Evolutionary conservation across 2,329 filamentous ascomycete species (phyloP).

Genomic region (Plectosphaerella sp.): DNA sequence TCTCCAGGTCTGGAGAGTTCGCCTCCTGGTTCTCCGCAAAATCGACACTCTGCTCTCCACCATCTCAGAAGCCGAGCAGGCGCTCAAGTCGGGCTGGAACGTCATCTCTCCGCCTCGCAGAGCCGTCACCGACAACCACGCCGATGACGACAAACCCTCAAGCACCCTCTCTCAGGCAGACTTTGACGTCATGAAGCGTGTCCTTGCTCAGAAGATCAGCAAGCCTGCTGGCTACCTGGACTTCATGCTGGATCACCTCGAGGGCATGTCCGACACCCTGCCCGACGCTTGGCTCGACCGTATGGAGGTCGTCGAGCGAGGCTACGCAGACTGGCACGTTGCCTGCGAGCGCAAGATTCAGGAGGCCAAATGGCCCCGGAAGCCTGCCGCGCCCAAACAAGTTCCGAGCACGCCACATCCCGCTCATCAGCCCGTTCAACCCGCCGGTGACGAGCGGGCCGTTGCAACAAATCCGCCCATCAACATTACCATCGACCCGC

Average conservation of each 20-base stretch:
- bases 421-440: too few relatives aligned
- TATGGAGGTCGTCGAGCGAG: slow-evolving; percentile 73
- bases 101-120: slow-evolving; percentile 35
- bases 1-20: slow-evolving; percentile 73
- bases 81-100: slow-evolving; percentile 63
- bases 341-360: slow-evolving; percentile 71
- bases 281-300: slow-evolving; percentile 84
- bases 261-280: slow-evolving; percentile 77
- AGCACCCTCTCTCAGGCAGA: slow-evolving; percentile 32
- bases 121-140: background rate
- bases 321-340: slow-evolving; percentile 77
- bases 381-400: slow-evolving; percentile 1
- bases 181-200: slow-evolving; percentile 54
- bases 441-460: too few relatives aligned
- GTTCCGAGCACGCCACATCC: too few relatives aligned
- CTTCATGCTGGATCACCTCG: slow-evolving; percentile 78
- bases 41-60: slow-evolving; percentile 65
- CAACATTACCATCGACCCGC: slow-evolving; percentile 4
- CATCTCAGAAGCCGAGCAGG: slow-evolving; percentile 61
- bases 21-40: slow-evolving; percentile 69
- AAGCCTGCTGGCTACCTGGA: slow-evolving; percentile 72
- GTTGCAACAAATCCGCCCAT: slow-evolving; percentile 1
- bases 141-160: slow-evolving; percentile 14
- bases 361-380: slow-evolving; percentile 50
- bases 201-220: slow-evolving; percentile 65